Conservation (phyloP, 148 eudicot genomes). For the Selenicereus undatus region DNA sequence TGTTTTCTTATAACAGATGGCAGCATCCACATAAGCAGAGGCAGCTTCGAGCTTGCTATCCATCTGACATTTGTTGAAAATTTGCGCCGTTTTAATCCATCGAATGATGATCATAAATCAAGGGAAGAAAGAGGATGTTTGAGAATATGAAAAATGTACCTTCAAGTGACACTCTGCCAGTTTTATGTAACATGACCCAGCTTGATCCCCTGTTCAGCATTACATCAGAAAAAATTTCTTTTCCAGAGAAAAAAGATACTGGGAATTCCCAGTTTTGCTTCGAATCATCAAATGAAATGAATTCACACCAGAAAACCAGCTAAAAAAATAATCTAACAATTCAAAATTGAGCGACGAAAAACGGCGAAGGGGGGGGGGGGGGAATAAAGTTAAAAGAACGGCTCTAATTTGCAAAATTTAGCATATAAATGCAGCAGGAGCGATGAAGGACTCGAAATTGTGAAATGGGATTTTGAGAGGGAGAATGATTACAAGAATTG, state of each 20-base stretch:
- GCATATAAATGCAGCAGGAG: no score
- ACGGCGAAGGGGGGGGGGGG: no score
- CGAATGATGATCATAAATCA: background rate
- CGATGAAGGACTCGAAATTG: no score
- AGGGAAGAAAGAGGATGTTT: background rate
- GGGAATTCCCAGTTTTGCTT: background rate
- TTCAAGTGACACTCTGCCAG: slow-evolving; percentile 40
- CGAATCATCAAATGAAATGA: background rate
- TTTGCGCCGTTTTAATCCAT: background rate
- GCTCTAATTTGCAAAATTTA: no score
- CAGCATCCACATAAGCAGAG: slow-evolving; percentile 41
- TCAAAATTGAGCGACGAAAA: no score
- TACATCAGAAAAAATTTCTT: background rate
- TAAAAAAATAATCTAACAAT: no score
- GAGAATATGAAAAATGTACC: slow-evolving; percentile 21
- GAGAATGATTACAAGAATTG: slow-evolving; percentile 32
- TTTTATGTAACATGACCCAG: slow-evolving; percentile 35
- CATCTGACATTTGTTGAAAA: slow-evolving; percentile 16
- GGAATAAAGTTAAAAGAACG: no score
- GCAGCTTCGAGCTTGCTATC: slow-evolving; percentile 38
- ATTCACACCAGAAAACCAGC: background rate
- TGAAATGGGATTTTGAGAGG: no score
- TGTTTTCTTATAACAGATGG: slow-evolving; percentile 39
- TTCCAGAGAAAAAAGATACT: no score
- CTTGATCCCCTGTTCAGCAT: slow-evolving; percentile 40